Evolutionary conservation across 305 asterid genomes (phyloP).

Genomic region (Fraxinus nigra): DNA sequence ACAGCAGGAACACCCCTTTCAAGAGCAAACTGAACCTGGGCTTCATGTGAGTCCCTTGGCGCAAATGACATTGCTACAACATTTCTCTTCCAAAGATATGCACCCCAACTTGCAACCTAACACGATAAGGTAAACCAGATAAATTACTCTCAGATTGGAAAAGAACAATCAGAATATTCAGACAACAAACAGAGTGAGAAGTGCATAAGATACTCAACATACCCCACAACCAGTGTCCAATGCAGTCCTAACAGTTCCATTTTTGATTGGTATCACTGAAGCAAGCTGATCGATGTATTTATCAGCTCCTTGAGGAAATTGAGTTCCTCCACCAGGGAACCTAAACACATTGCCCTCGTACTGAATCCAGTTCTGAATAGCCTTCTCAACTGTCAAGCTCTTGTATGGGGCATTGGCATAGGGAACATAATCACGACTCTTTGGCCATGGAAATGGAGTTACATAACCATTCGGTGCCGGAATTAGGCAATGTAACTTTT

Average conservation of each 20-base stretch:
- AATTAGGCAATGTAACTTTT: neutral
- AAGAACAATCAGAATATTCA: neutral
- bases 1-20: conserved; percentile 47
- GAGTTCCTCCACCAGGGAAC: neutral
- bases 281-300: neutral
- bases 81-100: conserved; percentile 49
- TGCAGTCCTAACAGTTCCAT: neutral
- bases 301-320: neutral
- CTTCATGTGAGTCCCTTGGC: conserved; percentile 48
- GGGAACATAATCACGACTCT: neutral
- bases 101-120: conserved; percentile 44
- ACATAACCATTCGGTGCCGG: neutral
- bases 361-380: neutral
- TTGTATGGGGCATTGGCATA: neutral
- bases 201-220: neutral
- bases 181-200: neutral
- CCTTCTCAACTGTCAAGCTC: neutral
- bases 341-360: neutral
- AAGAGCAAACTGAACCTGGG: conserved; percentile 48
- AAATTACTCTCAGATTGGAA: neutral
- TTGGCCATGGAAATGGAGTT: neutral
- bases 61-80: conserved; percentile 46
- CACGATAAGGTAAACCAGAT: neutral
- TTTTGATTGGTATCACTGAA: neutral
- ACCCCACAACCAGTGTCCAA: conserved; percentile 1